phyloP scores from a whole-genome alignment of 768 basidiomycete genomes.

The Suillus weaverae region DNA sequence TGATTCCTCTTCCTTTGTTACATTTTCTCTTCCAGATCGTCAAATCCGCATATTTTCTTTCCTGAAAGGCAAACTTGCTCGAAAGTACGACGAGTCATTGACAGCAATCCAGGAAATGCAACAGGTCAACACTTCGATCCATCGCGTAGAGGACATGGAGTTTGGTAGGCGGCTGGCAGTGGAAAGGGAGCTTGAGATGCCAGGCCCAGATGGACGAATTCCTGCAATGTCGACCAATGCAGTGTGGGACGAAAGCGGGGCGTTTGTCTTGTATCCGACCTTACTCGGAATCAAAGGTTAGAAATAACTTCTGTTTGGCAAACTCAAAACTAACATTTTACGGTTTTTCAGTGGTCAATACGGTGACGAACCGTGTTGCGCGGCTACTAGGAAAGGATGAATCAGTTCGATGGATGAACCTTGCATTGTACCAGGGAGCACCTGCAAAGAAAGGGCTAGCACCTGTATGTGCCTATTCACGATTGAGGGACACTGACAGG shows the following conservation, averaged over 20 bases:
- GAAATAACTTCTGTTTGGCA: slow-evolving; percentile 12
- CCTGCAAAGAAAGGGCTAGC: slow-evolving; percentile 84
- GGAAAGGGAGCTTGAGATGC: slow-evolving; percentile 87
- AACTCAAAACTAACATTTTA: slow-evolving; percentile 2
- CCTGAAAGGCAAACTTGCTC: slow-evolving; percentile 81
- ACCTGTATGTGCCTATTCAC: slow-evolving; percentile 48
- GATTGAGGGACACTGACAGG: slow-evolving; percentile 8
- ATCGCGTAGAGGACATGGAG: slow-evolving; percentile 97
- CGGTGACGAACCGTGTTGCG: slow-evolving; percentile 88
- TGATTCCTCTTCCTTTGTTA: slow-evolving; percentile 84
- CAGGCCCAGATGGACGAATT: slow-evolving; percentile 68
- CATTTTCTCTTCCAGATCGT: slow-evolving; percentile 91
- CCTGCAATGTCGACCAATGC: slow-evolving; percentile 84
- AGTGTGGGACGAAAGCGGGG: slow-evolving; percentile 98
- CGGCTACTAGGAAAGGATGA: slow-evolving; percentile 93
- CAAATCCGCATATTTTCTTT: slow-evolving; percentile 94
- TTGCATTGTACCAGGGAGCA: slow-evolving; percentile 90
- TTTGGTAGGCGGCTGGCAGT: slow-evolving; percentile 94
- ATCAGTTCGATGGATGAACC: slow-evolving; percentile 83
- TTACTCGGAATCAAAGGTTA: slow-evolving; percentile 93
- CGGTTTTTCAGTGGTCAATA: slow-evolving; percentile 76
- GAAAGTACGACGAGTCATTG: slow-evolving; percentile 95
- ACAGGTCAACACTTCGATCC: slow-evolving; percentile 92
- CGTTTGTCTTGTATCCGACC: slow-evolving; percentile 92
- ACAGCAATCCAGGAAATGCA: slow-evolving; percentile 97